Conservation (phyloP, 2,329 filamentous ascomycete species). For the Colletotrichum tabaci region DNA sequence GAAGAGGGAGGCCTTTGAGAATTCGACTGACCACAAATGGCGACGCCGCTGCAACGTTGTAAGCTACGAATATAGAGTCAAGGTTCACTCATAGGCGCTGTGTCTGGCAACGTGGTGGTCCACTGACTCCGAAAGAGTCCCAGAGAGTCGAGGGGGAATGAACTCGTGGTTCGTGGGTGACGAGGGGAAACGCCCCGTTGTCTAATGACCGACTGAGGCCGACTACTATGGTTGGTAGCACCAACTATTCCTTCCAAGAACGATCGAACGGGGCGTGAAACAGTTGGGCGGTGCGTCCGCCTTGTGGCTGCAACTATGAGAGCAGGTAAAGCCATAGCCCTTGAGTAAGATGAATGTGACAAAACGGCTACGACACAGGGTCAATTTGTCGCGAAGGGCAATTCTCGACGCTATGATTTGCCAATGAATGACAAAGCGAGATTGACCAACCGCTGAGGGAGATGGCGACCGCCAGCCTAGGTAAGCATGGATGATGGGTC, state of each 20-base stretch:
- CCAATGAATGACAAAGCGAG: constrained; percentile 11
- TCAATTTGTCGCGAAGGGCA: background rate
- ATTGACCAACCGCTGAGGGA: constrained; percentile 15
- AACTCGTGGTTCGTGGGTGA: constrained; percentile 36
- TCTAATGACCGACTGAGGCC: too few relatives aligned
- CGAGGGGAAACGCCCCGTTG: background rate
- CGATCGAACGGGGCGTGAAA: constrained; percentile 8
- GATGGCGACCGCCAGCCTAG: background rate
- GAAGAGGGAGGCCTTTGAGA: constrained; percentile 3
- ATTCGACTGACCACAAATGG: constrained; percentile 34
- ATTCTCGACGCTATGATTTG: background rate
- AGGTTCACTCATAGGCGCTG: constrained; percentile 28
- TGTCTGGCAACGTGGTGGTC: constrained; percentile 27
- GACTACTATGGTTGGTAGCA: too few relatives aligned
- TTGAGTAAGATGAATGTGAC: background rate
- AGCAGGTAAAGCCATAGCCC: background rate
- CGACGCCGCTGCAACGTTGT: constrained; percentile 33
- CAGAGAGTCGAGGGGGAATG: background rate
- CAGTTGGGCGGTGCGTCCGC: background rate
- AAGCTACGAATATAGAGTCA: constrained; percentile 35
- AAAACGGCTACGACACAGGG: background rate
- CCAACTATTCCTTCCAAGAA: background rate
- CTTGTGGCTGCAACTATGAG: background rate
- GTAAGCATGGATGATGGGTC: background rate
- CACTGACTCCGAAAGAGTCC: constrained; percentile 25